phyloP scores from a whole-genome alignment of 768 basidiomycete genomes.

The Saitozyma sp. region DNA sequence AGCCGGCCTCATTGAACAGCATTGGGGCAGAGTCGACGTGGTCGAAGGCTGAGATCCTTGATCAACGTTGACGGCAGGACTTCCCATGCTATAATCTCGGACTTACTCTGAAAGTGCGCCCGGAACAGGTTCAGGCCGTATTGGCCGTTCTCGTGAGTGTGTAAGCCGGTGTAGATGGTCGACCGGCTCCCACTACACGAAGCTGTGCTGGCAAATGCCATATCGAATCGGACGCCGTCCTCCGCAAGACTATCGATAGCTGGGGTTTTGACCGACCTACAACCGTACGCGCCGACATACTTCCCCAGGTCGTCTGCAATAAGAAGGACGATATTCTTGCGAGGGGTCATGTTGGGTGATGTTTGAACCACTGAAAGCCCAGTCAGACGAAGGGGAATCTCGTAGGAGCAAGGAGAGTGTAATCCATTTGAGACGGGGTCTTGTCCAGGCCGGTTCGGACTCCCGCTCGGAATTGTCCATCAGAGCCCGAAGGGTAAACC shows the following conservation, averaged over 20 bases:
- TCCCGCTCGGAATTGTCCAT: too few relatives aligned
- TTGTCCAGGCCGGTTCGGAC: too few relatives aligned
- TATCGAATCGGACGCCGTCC: slow-evolving; percentile 18
- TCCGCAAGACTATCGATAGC: slow-evolving; percentile 19
- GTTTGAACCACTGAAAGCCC: too few relatives aligned
- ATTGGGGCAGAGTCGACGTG: slow-evolving; percentile 20
- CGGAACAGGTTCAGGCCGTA: slow-evolving; percentile 17
- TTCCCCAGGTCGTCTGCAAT: slow-evolving; percentile 31
- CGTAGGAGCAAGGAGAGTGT: too few relatives aligned
- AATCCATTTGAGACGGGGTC: too few relatives aligned
- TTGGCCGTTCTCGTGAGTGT: slow-evolving; percentile 33
- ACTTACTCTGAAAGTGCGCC: slow-evolving; percentile 18
- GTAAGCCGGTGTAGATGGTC: slow-evolving; percentile 29
- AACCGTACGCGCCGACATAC: slow-evolving; percentile 19
- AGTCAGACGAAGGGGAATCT: too few relatives aligned
- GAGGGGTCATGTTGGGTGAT: not conserved
- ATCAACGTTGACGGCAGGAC: not conserved
- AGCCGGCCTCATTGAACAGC: slow-evolving; percentile 22
- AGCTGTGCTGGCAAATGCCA: slow-evolving; percentile 24
- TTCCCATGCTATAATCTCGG: not conserved
- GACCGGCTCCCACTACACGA: slow-evolving; percentile 27
- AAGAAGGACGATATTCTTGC: slow-evolving; percentile 20
- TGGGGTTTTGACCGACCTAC: slow-evolving; percentile 11
- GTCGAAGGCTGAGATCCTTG: slow-evolving; percentile 3
- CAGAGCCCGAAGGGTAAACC: too few relatives aligned